Conservation (phyloP, 2,329 filamentous ascomycete genomes). For the Phyllosticta capitalensis region DNA sequence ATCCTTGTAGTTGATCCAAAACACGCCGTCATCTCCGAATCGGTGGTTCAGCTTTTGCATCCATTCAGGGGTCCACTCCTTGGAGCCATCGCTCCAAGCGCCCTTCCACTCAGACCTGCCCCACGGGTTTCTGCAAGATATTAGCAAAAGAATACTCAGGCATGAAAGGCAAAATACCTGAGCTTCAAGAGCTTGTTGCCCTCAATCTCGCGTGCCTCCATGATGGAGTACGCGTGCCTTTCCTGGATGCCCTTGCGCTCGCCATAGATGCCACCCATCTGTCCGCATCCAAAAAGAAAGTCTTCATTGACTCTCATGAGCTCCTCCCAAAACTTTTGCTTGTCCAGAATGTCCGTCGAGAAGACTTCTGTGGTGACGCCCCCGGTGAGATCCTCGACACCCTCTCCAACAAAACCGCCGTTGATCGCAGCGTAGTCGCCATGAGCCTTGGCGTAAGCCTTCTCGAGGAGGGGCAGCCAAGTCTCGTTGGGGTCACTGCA, state of each 20-base stretch:
- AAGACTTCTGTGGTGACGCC: constrained; percentile 61
- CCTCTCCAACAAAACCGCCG: constrained; percentile 57
- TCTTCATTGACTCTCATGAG: constrained; percentile 68
- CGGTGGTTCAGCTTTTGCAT: constrained; percentile 60
- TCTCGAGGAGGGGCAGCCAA: constrained; percentile 71
- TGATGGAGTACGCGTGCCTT: constrained; percentile 47
- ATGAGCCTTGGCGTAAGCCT: constrained; percentile 76
- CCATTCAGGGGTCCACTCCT: constrained; percentile 75
- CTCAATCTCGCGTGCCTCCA: constrained; percentile 48
- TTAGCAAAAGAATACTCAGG: constrained; percentile 14
- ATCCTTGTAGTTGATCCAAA: constrained; percentile 47
- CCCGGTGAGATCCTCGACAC: constrained; percentile 51
- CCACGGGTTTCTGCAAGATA: constrained; percentile 59
- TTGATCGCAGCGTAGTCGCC: constrained; percentile 68
- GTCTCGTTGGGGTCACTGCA: constrained; percentile 69
- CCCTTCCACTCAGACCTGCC: constrained; percentile 72
- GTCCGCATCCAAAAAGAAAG: constrained; percentile 66
- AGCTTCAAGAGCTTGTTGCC: constrained; percentile 49
- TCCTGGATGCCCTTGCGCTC: constrained; percentile 34
- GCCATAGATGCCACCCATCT: constrained; percentile 54
- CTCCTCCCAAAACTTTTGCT: constrained; percentile 74
- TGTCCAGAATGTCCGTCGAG: constrained; percentile 61
- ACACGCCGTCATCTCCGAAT: constrained; percentile 65
- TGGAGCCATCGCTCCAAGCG: constrained; percentile 70
- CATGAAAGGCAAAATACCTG: constrained; percentile 29